A percentile compares a stretch with the other conserved stretches of the same genome.
Evolutionary conservation across 768 basidiomycete genomes (phyloP).

Genomic region (Pisolithus sp.): DNA sequence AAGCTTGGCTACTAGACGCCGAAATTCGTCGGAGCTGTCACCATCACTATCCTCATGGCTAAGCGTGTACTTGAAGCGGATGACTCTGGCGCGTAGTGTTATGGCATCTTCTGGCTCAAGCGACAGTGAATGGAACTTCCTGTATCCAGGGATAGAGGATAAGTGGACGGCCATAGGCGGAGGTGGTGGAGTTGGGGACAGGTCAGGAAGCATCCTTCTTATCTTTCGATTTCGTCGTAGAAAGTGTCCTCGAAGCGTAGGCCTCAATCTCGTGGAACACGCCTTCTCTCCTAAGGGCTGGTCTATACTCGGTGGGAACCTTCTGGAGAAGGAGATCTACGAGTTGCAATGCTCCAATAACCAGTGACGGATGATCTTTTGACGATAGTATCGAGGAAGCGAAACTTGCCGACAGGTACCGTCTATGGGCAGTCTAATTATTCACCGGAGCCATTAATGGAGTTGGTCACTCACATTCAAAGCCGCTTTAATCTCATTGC

Average conservation of each 20-base stretch:
- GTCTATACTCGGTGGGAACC: conserved; percentile 76
- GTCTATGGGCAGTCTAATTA: conserved; percentile 40
- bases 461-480: conserved; percentile 53
- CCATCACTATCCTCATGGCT: conserved; percentile 49
- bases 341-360: conserved; percentile 85
- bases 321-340: conserved; percentile 87
- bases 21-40: conserved; percentile 57
- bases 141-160: conserved; percentile 53
- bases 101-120: conserved; percentile 87
- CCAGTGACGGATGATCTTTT: conserved; percentile 80
- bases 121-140: conserved; percentile 61
- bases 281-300: conserved; percentile 89
- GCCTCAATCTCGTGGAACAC: conserved; percentile 92
- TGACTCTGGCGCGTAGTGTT: conserved; percentile 84
- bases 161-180: conserved; percentile 25
- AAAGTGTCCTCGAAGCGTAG: conserved; percentile 59
- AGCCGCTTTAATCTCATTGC: conserved; percentile 67
- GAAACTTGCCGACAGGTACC: conserved; percentile 93
- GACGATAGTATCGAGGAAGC: conserved; percentile 91
- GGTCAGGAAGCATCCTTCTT: conserved; percentile 31
- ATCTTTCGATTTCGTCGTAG: conserved; percentile 47
- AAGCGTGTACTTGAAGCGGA: conserved; percentile 74
- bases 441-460: not conserved
- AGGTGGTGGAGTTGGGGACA: conserved; percentile 32
- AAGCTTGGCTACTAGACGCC: conserved; percentile 60